phyloP scores from a whole-genome alignment of 768 basidiomycete species.

The Tricholomella constricta region DNA sequence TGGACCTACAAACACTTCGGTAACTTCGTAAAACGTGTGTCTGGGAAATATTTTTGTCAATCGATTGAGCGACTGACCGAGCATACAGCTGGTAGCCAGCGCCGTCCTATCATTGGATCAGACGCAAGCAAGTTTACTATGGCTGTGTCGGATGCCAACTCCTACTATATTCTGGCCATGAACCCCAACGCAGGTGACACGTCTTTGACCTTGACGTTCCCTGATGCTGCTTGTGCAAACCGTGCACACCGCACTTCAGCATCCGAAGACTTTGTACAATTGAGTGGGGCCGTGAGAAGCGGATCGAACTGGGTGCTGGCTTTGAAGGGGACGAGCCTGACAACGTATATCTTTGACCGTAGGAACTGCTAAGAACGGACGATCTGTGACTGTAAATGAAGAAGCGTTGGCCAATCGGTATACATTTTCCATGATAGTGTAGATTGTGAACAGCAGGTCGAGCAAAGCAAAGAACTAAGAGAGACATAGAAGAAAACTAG shows the following conservation, averaged over 20 bases:
- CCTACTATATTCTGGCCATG: slow-evolving; percentile 35
- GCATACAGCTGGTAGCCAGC: slow-evolving; percentile 36
- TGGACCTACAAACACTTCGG: slow-evolving; percentile 44
- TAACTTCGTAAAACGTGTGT: slow-evolving; percentile 41
- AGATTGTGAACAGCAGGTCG: slow-evolving; percentile 1
- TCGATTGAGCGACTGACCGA: background rate
- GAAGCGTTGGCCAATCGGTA: background rate
- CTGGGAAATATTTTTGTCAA: background rate
- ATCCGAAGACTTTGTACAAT: slow-evolving; percentile 34
- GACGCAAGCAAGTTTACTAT: slow-evolving; percentile 33
- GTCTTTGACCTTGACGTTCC: slow-evolving; percentile 34
- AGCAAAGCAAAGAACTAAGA: slow-evolving; percentile 2
- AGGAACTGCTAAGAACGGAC: slow-evolving; percentile 22
- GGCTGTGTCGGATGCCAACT: slow-evolving; percentile 30
- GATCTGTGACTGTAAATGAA: background rate
- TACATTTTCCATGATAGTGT: background rate
- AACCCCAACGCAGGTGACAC: slow-evolving; percentile 32
- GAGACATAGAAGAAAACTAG: background rate
- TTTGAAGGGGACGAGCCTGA: slow-evolving; percentile 35
- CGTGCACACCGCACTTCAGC: slow-evolving; percentile 33
- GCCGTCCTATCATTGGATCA: slow-evolving; percentile 32
- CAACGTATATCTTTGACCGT: slow-evolving; percentile 35
- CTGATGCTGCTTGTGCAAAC: slow-evolving; percentile 31
- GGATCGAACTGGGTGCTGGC: slow-evolving; percentile 30
- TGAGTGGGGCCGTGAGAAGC: slow-evolving; percentile 25